A percentile compares a stretch with the other conserved stretches of the same genome.
Conservation (phyloP, 345 rosid species). For the Arabis hirsuta region DNA sequence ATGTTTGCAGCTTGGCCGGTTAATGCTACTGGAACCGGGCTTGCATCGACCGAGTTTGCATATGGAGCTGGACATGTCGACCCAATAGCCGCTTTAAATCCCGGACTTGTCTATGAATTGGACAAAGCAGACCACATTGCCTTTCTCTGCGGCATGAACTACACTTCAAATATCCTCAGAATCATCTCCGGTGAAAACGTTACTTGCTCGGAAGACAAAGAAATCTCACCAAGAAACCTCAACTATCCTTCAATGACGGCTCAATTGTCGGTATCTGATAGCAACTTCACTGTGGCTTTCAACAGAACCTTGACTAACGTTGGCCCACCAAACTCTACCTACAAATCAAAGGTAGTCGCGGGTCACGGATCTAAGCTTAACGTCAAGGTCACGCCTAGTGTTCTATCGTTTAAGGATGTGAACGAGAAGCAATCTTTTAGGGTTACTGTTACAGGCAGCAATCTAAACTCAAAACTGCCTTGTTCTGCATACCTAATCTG, state of each 20-base stretch:
- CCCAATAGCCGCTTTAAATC: constrained; percentile 41
- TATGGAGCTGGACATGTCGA: constrained; percentile 50
- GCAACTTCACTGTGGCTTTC: constrained; percentile 38
- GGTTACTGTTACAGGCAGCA: constrained; percentile 43
- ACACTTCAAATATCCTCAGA: not conserved
- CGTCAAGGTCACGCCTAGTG: constrained; percentile 47
- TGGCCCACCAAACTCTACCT: constrained; percentile 50
- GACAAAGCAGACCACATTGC: constrained; percentile 36
- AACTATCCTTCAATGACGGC: constrained; percentile 37
- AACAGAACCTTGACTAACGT: constrained; percentile 62
- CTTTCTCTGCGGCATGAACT: constrained; percentile 42
- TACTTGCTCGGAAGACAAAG: constrained; percentile 38
- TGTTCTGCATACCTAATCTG: constrained; percentile 44
- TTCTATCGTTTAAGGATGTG: constrained; percentile 45
- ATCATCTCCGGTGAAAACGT: constrained; percentile 40
- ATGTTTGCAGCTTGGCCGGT: constrained; percentile 41
- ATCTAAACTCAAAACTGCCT: not conserved
- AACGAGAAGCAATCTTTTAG: constrained; percentile 50
- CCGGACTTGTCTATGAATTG: constrained; percentile 47
- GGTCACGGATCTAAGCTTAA: constrained; percentile 12
- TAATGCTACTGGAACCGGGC: constrained; percentile 19
- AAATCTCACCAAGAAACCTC: constrained; percentile 19
- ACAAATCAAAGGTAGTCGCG: constrained; percentile 40
- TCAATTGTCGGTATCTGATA: not conserved
- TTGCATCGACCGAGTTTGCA: constrained; percentile 30